These are phyloP conservation scores for Talaromyces sp. DNA, from an alignment of 2,329 filamentous ascomycete genomes.

Conservation along the genomic window DNA sequence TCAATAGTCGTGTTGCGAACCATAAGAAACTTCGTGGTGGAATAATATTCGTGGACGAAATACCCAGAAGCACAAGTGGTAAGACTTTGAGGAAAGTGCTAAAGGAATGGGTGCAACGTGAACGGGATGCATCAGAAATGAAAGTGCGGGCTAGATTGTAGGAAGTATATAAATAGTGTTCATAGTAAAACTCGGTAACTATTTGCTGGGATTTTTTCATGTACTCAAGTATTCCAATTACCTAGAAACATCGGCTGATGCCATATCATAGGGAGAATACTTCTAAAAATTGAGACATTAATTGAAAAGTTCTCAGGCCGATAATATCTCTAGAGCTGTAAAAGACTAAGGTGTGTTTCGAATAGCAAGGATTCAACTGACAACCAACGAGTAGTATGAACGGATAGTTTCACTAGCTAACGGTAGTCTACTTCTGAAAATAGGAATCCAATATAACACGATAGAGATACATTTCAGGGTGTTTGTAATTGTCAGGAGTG, in stretches of 20 bases:
- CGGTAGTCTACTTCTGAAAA: background rate
- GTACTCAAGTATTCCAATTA: no score
- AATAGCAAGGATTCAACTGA: background rate
- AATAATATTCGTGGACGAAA: background rate
- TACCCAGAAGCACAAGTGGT: background rate
- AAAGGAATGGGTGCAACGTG: background rate
- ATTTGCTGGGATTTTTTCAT: no score
- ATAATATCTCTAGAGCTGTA: no score
- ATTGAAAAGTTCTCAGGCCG: no score
- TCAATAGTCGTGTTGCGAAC: conserved; percentile 24
- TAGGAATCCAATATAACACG: background rate
- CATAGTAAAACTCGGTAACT: no score
- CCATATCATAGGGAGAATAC: background rate
- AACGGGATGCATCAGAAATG: background rate
- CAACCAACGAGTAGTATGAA: background rate
- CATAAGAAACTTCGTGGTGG: conserved; percentile 36
- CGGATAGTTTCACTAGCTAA: background rate
- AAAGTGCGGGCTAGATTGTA: background rate
- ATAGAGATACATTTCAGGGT: background rate
- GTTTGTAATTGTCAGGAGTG: background rate
- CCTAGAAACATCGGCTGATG: no score
- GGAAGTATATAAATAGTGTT: background rate
- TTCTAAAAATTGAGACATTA: background rate
- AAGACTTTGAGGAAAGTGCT: background rate
- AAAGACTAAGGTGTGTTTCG: background rate